Conservation (phyloP, 2,329 filamentous ascomycete species). For the Fusarium neocosmosporiellum region DNA sequence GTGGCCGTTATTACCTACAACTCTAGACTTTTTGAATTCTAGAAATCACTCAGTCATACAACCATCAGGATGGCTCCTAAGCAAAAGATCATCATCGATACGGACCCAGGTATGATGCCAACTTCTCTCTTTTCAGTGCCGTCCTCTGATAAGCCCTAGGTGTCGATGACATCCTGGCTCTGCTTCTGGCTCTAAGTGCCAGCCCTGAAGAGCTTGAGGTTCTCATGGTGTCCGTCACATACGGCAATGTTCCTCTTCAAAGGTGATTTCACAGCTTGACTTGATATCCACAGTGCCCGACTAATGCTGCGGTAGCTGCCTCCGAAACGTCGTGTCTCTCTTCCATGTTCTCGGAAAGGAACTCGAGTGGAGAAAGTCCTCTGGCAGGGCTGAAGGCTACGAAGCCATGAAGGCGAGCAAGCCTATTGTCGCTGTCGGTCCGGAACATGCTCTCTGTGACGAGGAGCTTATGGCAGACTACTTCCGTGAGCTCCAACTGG, state of each 20-base stretch:
- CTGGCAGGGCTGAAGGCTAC: slow-evolving; percentile 77
- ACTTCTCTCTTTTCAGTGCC: no score
- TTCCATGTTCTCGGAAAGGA: slow-evolving; percentile 95
- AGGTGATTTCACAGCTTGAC: slow-evolving; percentile 62
- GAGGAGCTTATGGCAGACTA: slow-evolving; percentile 84
- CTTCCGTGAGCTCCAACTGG: slow-evolving; percentile 76
- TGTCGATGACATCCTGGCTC: slow-evolving; percentile 90
- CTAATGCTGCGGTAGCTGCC: slow-evolving; percentile 66
- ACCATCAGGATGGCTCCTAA: slow-evolving; percentile 66
- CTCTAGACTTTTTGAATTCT: neutral
- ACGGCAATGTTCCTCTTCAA: slow-evolving; percentile 90
- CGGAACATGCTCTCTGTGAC: slow-evolving; percentile 86
- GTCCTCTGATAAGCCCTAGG: slow-evolving; percentile 56
- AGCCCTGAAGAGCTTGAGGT: slow-evolving; percentile 87
- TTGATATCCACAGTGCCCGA: neutral
- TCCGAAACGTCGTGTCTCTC: slow-evolving; percentile 88
- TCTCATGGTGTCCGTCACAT: slow-evolving; percentile 87
- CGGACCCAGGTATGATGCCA: slow-evolving; percentile 77
- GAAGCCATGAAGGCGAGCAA: slow-evolving; percentile 77
- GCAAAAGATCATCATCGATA: slow-evolving; percentile 92
- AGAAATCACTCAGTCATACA: neutral
- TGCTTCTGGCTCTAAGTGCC: slow-evolving; percentile 87
- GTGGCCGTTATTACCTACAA: neutral
- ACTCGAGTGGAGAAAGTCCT: slow-evolving; percentile 80
- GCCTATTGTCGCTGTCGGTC: slow-evolving; percentile 87